Conservation (phyloP, 1,139 yeast species). For the Pichia sp. region DNA sequence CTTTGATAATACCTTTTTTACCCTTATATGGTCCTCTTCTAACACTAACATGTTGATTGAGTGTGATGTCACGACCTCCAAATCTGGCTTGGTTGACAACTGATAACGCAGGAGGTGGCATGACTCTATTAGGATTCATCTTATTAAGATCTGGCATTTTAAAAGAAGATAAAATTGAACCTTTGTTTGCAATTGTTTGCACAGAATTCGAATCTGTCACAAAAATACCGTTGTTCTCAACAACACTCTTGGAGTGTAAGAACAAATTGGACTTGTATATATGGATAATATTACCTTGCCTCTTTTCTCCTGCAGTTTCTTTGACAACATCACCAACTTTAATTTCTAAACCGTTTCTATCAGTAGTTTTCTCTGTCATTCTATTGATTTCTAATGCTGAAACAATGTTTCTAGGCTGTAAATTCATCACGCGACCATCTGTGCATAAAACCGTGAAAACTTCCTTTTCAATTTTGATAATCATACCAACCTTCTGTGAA, state of each 20-base stretch:
- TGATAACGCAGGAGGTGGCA: constrained; percentile 36
- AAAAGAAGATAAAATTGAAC: constrained; percentile 43
- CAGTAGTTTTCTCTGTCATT: constrained; percentile 80
- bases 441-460: constrained; percentile 74
- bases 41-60: constrained; percentile 80
- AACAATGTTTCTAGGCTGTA: constrained; percentile 74
- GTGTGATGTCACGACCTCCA: constrained; percentile 72
- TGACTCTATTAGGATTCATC: constrained; percentile 76
- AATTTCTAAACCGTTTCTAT: constrained; percentile 74
- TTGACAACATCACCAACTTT: constrained; percentile 87
- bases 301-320: constrained; percentile 69
- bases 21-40: constrained; percentile 92
- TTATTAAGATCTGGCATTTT: constrained; percentile 42
- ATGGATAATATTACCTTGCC: constrained; percentile 85
- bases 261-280: constrained; percentile 75
- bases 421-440: constrained; percentile 67
- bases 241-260: constrained; percentile 66
- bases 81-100: constrained; percentile 28
- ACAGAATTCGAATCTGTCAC: constrained; percentile 72
- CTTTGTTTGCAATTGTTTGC: constrained; percentile 78
- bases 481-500: constrained; percentile 82
- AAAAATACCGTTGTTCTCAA: constrained; percentile 88
- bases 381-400: constrained; percentile 57
- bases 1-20: constrained; percentile 85
- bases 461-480: constrained; percentile 84